Evolutionary conservation across 2,329 filamentous ascomycete genomes (phyloP).

Genomic region (Exophiala calicioides): DNA sequence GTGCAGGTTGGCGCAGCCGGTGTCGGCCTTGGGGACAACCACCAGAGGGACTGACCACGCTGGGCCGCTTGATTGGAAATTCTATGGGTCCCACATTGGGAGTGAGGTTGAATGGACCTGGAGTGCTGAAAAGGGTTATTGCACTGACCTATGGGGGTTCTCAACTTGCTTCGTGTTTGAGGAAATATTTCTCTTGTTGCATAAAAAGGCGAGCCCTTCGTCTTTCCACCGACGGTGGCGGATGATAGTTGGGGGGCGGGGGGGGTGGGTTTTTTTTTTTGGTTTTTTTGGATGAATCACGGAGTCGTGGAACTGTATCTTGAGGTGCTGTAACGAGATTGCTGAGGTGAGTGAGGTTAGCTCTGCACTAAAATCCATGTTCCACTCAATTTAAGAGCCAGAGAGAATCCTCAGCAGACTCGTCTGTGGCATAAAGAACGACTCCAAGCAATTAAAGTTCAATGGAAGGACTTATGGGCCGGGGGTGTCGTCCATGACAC

Average conservation of each 20-base stretch:
- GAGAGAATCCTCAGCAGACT: neutral
- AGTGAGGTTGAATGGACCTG: too few relatives aligned
- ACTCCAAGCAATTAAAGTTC: neutral
- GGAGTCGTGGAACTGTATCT: constrained; percentile 1
- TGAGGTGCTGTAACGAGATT: constrained; percentile 2
- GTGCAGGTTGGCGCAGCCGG: too few relatives aligned
- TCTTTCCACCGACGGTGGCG: neutral
- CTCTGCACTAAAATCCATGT: constrained; percentile 1
- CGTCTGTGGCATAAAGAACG: constrained; percentile 1
- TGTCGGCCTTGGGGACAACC: too few relatives aligned
- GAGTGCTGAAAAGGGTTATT: too few relatives aligned
- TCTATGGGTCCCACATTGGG: too few relatives aligned
- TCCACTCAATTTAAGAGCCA: constrained; percentile 6
- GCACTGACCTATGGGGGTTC: neutral
- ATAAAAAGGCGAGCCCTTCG: neutral
- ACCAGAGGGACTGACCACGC: too few relatives aligned
- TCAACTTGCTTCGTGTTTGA: constrained; percentile 1
- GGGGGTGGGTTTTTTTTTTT: too few relatives aligned
- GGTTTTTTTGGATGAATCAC: neutral
- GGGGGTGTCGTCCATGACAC: constrained; percentile 1
- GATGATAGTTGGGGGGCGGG: neutral
- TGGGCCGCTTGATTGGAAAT: too few relatives aligned
- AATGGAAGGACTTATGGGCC: neutral
- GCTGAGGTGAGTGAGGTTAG: neutral
- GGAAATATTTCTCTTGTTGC: constrained; percentile 5